Base-by-base conservation (phyloP, 2,329 filamentous ascomycete species). In the Allantophomopsis cytisporea region DNA sequence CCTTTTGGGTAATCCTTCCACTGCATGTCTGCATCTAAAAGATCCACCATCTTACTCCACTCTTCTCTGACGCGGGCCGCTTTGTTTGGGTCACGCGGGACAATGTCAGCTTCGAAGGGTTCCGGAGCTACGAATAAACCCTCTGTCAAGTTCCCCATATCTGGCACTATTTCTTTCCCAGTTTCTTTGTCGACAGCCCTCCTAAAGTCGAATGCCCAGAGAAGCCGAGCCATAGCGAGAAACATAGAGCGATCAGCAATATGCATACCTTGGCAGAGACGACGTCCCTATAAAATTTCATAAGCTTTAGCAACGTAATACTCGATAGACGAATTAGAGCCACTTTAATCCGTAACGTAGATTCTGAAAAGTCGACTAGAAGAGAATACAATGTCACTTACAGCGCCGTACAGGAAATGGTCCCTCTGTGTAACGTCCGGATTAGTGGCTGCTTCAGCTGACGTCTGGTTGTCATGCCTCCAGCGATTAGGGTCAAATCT, bases 251-350 rank as follows among this genome's bases (percentile, higher is more conserved):
- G 60, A 43, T 73, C 66, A 0, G 68, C 68, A 4, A 76, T 57
- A 39, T 73, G 68, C 20, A 73, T 67, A 0, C 73, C 74, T 2
- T 66, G 71, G 50, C 73, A 78, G 33, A 76, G 62, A 20, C 73
- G 60, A 12, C 45, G 30, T 0, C 60, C 60, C 7, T n/a, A n/a
- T n/a, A n/a, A n/a, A n/a, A 50, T 48, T 16, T 58, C 58, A 40
- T 57, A 62, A 31, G 30, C 30, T 10, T 31, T n/a, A n/a, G n/a
- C n/a, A n/a, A n/a, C n/a, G n/a, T n/a, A n/a, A n/a, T n/a, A n/a
- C n/a, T n/a, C n/a, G n/a, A n/a, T n/a, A n/a, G n/a, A n/a, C n/a
- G n/a, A n/a, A n/a, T n/a, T n/a, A n/a, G n/a, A n/a, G n/a, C n/a
- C n/a, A n/a, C n/a, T n/a, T n/a, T n/a, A n/a, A n/a, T n/a, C n/a